phyloP scores from a whole-genome alignment of 108 stramenopile species.

The Cylindrotheca closterium region DNA sequence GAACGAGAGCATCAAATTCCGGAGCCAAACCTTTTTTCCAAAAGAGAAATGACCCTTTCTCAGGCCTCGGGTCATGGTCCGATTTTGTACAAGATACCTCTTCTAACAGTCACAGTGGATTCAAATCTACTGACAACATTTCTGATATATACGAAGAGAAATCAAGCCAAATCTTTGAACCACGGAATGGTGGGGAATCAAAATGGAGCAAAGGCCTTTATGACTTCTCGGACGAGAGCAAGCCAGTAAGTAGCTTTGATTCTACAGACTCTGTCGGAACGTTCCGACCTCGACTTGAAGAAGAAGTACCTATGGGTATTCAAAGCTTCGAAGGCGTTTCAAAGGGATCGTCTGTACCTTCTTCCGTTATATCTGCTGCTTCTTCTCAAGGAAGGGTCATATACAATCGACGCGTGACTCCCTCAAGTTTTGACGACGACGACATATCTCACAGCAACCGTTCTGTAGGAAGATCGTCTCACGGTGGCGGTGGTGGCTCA shows the following conservation, averaged over 20 bases:
- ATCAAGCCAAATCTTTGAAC: no score
- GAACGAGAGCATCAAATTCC: background rate
- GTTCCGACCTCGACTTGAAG: background rate
- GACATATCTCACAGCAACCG: background rate
- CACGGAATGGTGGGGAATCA: background rate
- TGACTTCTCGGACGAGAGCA: background rate
- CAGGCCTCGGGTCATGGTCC: background rate
- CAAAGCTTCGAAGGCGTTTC: slow-evolving; percentile 13
- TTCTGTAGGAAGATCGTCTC: background rate
- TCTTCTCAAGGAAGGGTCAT: no score
- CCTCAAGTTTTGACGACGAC: slow-evolving; percentile 4
- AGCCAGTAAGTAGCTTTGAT: background rate
- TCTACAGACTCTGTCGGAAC: background rate
- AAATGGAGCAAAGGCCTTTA: background rate
- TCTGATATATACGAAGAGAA: no score
- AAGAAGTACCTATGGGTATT: slow-evolving; percentile 14
- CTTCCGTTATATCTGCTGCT: background rate
- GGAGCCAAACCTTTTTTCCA: background rate
- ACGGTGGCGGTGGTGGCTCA: background rate
- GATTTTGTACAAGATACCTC: background rate
- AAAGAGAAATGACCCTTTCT: background rate
- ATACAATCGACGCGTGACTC: no score
- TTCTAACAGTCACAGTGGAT: background rate
- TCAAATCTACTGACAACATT: slow-evolving; percentile 1
- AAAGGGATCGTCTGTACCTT: background rate